A percentile compares a stretch with the other conserved stretches of the same genome.
Conservation (phyloP, 176 grass and related monocot species). For the Elymus sibiricus region DNA sequence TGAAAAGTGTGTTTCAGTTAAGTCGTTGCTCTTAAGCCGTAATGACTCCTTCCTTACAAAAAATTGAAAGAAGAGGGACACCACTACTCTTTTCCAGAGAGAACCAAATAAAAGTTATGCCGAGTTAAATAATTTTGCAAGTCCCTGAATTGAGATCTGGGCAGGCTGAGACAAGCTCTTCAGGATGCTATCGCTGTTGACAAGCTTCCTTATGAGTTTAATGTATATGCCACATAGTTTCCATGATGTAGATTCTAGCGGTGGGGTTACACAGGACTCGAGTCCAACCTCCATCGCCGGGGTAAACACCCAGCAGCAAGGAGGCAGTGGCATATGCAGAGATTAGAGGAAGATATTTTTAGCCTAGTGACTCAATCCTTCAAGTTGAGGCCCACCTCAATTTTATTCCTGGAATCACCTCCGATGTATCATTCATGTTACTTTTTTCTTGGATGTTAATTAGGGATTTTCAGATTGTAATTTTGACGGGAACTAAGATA, state of each 20-base stretch:
- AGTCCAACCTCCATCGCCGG: not conserved
- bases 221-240: not conserved
- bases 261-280: not conserved
- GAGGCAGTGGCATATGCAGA: not conserved
- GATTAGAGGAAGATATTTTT: not conserved
- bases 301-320: too few species aligned
- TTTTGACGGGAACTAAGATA: not conserved
- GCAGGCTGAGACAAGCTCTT: not conserved
- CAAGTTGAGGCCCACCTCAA: not conserved
- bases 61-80: not conserved
- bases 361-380: not conserved
- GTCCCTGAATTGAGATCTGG: slow-evolving; percentile 8
- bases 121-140: not conserved
- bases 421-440: not conserved
- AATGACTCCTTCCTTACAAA: slow-evolving; percentile 15
- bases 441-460: not conserved
- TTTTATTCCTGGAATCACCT: not conserved
- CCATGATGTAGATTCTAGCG: not conserved
- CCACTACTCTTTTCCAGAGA: slow-evolving; percentile 13
- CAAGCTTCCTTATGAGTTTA: slow-evolving; percentile 17
- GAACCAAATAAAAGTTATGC: slow-evolving; percentile 5
- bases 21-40: slow-evolving; percentile 3
- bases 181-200: not conserved
- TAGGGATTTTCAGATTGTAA: slow-evolving; percentile 1
- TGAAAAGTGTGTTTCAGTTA: slow-evolving; percentile 13